These are phyloP conservation scores for Mentha longifolia DNA, from an alignment of 257 asterid species.

Conservation along the genomic window DNA sequence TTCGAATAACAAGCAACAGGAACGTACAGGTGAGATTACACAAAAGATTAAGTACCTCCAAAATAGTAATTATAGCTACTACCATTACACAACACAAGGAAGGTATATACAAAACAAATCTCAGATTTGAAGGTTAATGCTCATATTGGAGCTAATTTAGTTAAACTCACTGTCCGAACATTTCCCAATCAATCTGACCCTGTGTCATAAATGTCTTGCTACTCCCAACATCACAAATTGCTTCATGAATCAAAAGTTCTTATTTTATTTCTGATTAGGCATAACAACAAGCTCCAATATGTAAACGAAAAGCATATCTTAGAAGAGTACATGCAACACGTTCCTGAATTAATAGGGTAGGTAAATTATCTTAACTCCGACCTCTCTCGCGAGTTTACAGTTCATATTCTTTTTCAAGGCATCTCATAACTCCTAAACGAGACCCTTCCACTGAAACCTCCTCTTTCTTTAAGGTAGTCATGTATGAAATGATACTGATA, in stretches of 20 bases:
- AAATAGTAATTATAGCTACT: background rate
- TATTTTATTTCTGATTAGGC: slow-evolving; percentile 3
- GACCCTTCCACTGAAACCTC: slow-evolving; percentile 9
- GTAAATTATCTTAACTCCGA: background rate
- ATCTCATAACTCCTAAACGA: background rate
- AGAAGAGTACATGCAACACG: background rate
- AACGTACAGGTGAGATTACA: slow-evolving; percentile 20
- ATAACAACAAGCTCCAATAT: slow-evolving; percentile 1
- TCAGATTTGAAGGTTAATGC: slow-evolving; percentile 2
- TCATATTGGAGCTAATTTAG: background rate
- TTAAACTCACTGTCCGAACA: background rate
- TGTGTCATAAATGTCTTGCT: background rate
- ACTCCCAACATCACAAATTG: slow-evolving; percentile 6
- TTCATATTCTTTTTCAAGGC: background rate
- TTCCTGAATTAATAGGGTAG: slow-evolving; percentile 10
- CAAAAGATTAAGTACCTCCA: background rate
- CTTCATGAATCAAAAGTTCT: background rate
- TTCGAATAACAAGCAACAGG: background rate
- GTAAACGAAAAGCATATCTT: background rate
- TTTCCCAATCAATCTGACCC: background rate
- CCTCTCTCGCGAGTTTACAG: slow-evolving; percentile 3
- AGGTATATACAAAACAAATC: background rate
- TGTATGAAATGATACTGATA: background rate
- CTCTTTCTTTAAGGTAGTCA: background rate
- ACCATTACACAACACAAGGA: background rate